Evolutionary conservation across 139 green algal genomes (phyloP), one percentile per base, ranked within the genome.

Genomic region (Astrephomene gubernaculifera): DNA sequence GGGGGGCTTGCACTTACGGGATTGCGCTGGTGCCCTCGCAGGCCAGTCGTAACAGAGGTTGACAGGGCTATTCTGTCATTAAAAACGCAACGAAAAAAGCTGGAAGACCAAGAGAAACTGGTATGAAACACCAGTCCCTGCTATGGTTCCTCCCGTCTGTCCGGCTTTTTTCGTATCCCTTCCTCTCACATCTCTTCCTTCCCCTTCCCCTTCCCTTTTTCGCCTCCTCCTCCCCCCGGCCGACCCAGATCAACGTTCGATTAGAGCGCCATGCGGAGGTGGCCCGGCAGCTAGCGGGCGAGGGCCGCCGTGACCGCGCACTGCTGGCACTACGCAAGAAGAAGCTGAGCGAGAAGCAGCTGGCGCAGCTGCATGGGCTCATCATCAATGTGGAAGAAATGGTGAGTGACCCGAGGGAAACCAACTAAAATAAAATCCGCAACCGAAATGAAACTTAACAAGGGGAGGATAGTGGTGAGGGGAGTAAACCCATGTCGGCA

Each of bases 311-410:
- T 39, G 90, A 95, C 84, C 83, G 89, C 0, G 95, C 95, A 1
- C 86, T 97, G 73, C 81, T 97, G 39, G 92, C 89, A 25, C 72
- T 97, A 25, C 94, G 94, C 70, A 94, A 94, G 70, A 94, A 94
- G 73, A 93, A 93, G 87, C 81, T 97, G 61, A 89, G 89, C 44
- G 93, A 97, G 79, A 83, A 81, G 69, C 86, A 89, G 79, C 61
- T 80, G 45, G 53, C 21, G 60, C 60, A 83, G 45, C 79, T 89
- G 49, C 65, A 78, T 43, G 17, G 35, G 6, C 68, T 86, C 0
- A 88, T 83, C 3, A 73, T 96, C 19, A 96, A 96, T 75, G 89
- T 96, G n/a, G 94, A 97, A 71, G 82, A 89, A 33, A 91, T 96
- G 91, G 93, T 96, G 87, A 57, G 85, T 21, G 14, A 22, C 5